Percentiles rank a stretch among this genome's conserved stretches.
These are phyloP conservation scores for Apiotrichum sp. DNA, from an alignment of 1,284 basidiomycete genomes.

Conservation along the genomic window DNA sequence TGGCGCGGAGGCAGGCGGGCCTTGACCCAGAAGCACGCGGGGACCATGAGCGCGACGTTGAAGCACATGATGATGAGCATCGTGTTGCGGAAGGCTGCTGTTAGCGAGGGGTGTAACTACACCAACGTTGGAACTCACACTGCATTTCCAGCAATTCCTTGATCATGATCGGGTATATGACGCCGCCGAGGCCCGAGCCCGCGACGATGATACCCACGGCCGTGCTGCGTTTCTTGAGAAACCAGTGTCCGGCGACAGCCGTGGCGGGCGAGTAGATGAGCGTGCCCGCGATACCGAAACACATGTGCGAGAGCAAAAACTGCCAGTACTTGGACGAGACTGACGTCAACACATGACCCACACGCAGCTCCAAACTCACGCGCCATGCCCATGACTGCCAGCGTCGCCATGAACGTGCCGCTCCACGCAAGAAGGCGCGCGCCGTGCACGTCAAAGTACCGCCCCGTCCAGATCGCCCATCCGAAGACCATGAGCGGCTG, in stretches of 20 bases:
- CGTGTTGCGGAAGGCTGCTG: slow-evolving; percentile 16
- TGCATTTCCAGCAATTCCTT: slow-evolving; percentile 28
- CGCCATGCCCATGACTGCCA: slow-evolving; percentile 1
- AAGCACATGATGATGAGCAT: slow-evolving; percentile 23
- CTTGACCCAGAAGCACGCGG: slow-evolving; percentile 20
- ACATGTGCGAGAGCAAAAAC: slow-evolving; percentile 37
- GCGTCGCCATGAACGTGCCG: background rate
- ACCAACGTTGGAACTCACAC: slow-evolving; percentile 17
- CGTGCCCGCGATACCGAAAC: slow-evolving; percentile 34
- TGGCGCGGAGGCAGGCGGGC: slow-evolving; percentile 22
- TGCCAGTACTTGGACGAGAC: slow-evolving; percentile 44
- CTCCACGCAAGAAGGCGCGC: slow-evolving; percentile 3
- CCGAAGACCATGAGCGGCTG: slow-evolving; percentile 20
- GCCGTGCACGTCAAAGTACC: slow-evolving; percentile 26
- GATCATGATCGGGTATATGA: slow-evolving; percentile 42
- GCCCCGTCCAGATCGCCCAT: slow-evolving; percentile 17
- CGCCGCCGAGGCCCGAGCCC: slow-evolving; percentile 40
- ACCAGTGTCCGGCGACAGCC: slow-evolving; percentile 43
- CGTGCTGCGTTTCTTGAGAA: slow-evolving; percentile 32
- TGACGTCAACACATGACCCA: background rate
- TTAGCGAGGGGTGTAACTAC: background rate
- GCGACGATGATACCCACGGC: slow-evolving; percentile 40
- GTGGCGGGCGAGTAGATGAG: slow-evolving; percentile 39
- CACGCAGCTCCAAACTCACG: background rate
- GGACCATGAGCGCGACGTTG: slow-evolving; percentile 19